A percentile compares a stretch with the other conserved stretches of the same genome.
Evolutionary conservation across 2,329 filamentous ascomycete species (phyloP).

Genomic region (Cryoendolithus antarcticus): DNA sequence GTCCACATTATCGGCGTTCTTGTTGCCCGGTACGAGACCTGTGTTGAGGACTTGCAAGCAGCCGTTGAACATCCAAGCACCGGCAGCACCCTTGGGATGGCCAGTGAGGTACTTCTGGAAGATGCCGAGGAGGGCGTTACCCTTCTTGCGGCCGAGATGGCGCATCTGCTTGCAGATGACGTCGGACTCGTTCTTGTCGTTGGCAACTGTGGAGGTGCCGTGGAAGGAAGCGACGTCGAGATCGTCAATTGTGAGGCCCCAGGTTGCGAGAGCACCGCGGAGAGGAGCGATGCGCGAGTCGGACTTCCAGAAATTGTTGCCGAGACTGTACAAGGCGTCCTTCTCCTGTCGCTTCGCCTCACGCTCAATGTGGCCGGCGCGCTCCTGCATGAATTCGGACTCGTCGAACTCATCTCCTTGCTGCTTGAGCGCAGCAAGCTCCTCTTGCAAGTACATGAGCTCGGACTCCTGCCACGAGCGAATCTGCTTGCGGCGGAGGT

Average conservation of each 20-base stretch:
- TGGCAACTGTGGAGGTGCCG: constrained; percentile 94
- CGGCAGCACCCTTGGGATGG: constrained; percentile 97
- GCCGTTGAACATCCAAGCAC: constrained; percentile 99
- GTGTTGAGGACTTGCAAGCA: constrained; percentile 90
- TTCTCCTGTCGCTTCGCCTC: constrained; percentile 85
- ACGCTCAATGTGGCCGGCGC: constrained; percentile 71
- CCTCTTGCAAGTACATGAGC: constrained; percentile 81
- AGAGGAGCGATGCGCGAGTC: constrained; percentile 88
- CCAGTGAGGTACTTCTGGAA: constrained; percentile 99
- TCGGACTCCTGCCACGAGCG: constrained; percentile 95
- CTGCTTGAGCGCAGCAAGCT: constrained; percentile 80
- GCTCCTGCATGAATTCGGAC: constrained; percentile 73
- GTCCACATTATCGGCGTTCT: constrained; percentile 96
- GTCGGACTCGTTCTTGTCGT: constrained; percentile 98
- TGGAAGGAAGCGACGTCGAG: constrained; percentile 95
- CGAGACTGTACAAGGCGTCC: constrained; percentile 81
- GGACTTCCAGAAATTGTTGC: constrained; percentile 98
- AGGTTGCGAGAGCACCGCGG: constrained; percentile 88
- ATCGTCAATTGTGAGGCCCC: constrained; percentile 96
- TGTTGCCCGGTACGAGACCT: constrained; percentile 89
- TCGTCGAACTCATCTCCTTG: constrained; percentile 64
- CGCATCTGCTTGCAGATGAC: constrained; percentile 93
- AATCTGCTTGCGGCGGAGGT: constrained; percentile 86
- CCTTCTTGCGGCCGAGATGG: constrained; percentile 90
- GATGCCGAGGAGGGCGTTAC: constrained; percentile 88